phyloP scores from a whole-genome alignment of 192 early-diverging fungal genomes.

The Linnemannia exigua region DNA sequence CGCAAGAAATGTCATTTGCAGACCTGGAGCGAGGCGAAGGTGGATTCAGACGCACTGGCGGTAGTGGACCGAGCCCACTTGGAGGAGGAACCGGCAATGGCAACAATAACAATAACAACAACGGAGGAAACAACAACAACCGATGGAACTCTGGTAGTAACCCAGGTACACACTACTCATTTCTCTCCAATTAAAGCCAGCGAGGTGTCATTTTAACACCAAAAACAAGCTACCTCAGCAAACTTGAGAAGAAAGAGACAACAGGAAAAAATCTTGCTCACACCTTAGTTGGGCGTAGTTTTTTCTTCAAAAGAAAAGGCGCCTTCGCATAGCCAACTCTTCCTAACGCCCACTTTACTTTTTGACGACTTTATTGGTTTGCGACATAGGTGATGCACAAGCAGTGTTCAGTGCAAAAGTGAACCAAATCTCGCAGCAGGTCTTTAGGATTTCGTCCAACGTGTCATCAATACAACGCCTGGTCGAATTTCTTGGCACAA shows the following conservation, averaged over 20 bases:
- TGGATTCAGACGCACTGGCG: slow-evolving; percentile 21
- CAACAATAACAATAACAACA: slow-evolving; percentile 14
- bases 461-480: slow-evolving; percentile 87
- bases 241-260: background rate
- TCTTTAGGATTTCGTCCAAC: slow-evolving; percentile 90
- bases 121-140: slow-evolving; percentile 15
- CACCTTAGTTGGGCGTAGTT: background rate
- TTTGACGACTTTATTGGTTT: background rate
- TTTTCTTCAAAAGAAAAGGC: background rate
- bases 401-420: slow-evolving; percentile 19
- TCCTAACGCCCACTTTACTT: background rate
- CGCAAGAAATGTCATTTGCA: slow-evolving; percentile 71
- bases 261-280: slow-evolving; percentile 5
- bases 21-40: slow-evolving; percentile 71
- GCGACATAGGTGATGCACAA: background rate
- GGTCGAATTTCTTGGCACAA: slow-evolving; percentile 81
- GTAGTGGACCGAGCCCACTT: slow-evolving; percentile 21
- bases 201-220: background rate
- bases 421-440: slow-evolving; percentile 83
- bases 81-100: slow-evolving; percentile 2
- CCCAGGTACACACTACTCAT: slow-evolving; percentile 3
- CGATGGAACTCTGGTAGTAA: slow-evolving; percentile 13
- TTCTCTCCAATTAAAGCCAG: background rate
- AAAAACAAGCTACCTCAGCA: background rate
- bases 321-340: background rate